Conservation (phyloP, 1,284 basidiomycete species). For the Trametes sp. region DNA sequence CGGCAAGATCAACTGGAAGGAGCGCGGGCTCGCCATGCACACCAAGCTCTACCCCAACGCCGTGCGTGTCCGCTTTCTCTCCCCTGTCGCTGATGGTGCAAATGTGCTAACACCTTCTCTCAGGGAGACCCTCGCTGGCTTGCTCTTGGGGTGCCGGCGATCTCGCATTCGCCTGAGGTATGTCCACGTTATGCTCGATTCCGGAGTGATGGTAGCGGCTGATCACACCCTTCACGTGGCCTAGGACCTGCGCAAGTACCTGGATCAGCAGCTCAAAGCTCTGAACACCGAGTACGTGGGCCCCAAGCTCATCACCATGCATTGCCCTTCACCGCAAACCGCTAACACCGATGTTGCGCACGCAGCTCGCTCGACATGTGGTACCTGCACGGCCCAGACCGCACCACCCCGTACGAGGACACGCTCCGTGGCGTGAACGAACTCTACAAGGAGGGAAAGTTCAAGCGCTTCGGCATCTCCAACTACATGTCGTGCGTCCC, state of each 20-base stretch:
- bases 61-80: slow-evolving; percentile 12
- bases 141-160: not conserved
- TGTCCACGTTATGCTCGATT: not conserved
- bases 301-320: not conserved
- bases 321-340: too few relatives aligned
- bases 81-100: not conserved
- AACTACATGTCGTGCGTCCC: slow-evolving; percentile 53
- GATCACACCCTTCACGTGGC: not conserved
- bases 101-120: not conserved
- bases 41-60: slow-evolving; percentile 40
- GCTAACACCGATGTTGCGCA: too few relatives aligned
- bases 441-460: slow-evolving; percentile 56
- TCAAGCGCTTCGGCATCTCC: slow-evolving; percentile 56
- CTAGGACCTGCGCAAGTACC: slow-evolving; percentile 51
- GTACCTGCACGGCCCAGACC: slow-evolving; percentile 65
- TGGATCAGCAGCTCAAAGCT: slow-evolving; percentile 53
- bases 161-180: slow-evolving; percentile 33
- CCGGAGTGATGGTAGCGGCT: too few relatives aligned
- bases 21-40: slow-evolving; percentile 58
- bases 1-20: slow-evolving; percentile 45
- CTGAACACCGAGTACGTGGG: slow-evolving; percentile 53
- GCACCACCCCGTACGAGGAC: slow-evolving; percentile 53
- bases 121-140: not conserved
- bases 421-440: slow-evolving; percentile 58
- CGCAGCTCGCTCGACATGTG: slow-evolving; percentile 50